Evolutionary conservation across 2,329 filamentous ascomycete genomes (phyloP), one percentile per base, ranked within the genome.

Genomic region (Coleophoma cylindrospora): DNA sequence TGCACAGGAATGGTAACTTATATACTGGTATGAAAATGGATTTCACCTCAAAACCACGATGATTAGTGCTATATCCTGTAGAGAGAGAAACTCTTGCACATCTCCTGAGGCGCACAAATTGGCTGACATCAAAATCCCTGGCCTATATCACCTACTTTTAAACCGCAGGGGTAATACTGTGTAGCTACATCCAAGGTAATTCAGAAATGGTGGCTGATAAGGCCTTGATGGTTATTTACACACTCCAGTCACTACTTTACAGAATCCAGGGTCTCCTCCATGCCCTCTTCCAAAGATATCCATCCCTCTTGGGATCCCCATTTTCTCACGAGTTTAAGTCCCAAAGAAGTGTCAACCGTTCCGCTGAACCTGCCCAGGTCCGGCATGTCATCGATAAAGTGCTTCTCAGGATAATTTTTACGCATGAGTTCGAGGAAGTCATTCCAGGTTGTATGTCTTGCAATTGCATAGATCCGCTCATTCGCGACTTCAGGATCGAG

Each of bases 401-500:
- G 36, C 15, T 53, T 44, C 12, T 58, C 17, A 5, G 59, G 61
- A 50, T 48, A 50, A 11, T 58, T 38, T 44, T 54, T 49, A 11
- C 61, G 54, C 34, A 62, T 27, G 17, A 66, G 50, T 6, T 51
- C 49, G 4, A 65, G 51, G 2, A 61, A 44, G 15, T 58, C 50
- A 41, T 63, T 61, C 57, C 60, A 62, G 41, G 58, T 55, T 40
- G 34, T 32, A 34, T n/a, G 43, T 10, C 54, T 34, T 0, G 51
- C 63, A 56, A 57, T 61, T 5, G 54, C 50, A 22, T 58, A 55
- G 12, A 65, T 46, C 9, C 63, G 62, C 15, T 40, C 36, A 32
- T 49, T 50, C 17, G 51, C 44, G 6, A 62, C 52, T 5, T 61
- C 56, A 3, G 59, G 55, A 41, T 65, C 63, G 11, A 64, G 47